phyloP scores from a whole-genome alignment of 352 stramenopile species.

The Phytophthora vignae region DNA sequence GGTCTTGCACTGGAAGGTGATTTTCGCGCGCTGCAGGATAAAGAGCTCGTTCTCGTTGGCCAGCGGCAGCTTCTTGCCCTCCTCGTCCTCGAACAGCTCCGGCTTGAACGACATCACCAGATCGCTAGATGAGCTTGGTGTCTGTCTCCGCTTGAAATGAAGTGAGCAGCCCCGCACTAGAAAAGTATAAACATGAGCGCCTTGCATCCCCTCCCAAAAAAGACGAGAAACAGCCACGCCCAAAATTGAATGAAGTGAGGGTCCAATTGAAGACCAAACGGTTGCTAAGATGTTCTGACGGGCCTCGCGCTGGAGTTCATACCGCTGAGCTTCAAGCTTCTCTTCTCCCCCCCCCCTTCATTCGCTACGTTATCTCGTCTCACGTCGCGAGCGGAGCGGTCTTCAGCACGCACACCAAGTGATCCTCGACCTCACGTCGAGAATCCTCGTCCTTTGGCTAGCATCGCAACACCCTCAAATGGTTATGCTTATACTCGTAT shows the following conservation, averaged over 20 bases:
- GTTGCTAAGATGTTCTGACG: conserved; percentile 12
- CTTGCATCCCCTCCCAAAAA: conserved; percentile 23
- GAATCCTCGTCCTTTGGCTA: not conserved
- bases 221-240: conserved; percentile 34
- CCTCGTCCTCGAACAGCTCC: conserved; percentile 74
- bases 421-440: not conserved
- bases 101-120: conserved; percentile 74
- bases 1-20: conserved; percentile 78
- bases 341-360: not conserved
- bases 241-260: conserved; percentile 17
- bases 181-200: conserved; percentile 11
- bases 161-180: conserved; percentile 13
- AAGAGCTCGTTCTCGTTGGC: conserved; percentile 86
- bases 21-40: conserved; percentile 81
- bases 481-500: not conserved
- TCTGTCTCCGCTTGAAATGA: conserved; percentile 5
- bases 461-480: not conserved
- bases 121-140: not conserved
- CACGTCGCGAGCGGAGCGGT: conserved; percentile 2
- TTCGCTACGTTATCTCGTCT: conserved; percentile 10
- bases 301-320: not conserved
- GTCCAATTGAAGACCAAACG: conserved; percentile 24
- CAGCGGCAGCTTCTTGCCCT: conserved; percentile 75
- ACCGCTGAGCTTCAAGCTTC: not conserved
- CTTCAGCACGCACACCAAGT: conserved; percentile 1